Evolutionary conservation across 139 green algal species (phyloP).

Genomic region (Diplosphaera chodatii): DNA sequence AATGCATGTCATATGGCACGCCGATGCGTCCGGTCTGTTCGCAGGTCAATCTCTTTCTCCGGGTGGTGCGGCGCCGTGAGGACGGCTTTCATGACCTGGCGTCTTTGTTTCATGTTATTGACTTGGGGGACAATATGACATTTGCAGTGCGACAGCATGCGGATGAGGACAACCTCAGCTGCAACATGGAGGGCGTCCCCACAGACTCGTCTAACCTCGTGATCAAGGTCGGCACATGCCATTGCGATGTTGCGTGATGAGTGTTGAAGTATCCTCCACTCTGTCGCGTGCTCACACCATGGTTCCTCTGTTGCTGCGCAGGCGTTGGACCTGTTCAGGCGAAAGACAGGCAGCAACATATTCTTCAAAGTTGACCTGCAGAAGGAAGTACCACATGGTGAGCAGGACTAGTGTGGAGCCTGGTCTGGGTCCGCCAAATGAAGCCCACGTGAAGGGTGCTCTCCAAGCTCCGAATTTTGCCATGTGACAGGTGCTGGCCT

Average conservation of each 20-base stretch:
- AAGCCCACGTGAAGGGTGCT: too few relatives aligned
- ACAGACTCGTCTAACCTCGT: conserved; percentile 92
- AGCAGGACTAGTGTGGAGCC: not conserved
- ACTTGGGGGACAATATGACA: conserved; percentile 87
- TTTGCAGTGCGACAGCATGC: conserved; percentile 49
- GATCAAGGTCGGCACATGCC: conserved; percentile 57
- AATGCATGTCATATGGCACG: too few relatives aligned
- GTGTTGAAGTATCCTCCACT: too few relatives aligned
- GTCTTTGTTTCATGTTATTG: conserved; percentile 96
- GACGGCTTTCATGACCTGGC: conserved; percentile 98
- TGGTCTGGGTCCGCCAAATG: too few relatives aligned
- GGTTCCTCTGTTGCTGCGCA: conserved; percentile 24
- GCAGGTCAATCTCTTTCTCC: conserved; percentile 96
- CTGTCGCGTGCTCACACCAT: too few relatives aligned
- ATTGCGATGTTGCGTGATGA: not conserved
- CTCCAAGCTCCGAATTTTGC: too few relatives aligned
- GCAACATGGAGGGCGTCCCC: conserved; percentile 77
- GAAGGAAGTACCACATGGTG: conserved; percentile 89
- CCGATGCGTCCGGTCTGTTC: not conserved
- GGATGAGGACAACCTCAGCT: conserved; percentile 65
- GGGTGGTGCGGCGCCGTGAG: conserved; percentile 70
- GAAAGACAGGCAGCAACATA: conserved; percentile 62
- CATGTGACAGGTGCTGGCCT: conserved; percentile 70
- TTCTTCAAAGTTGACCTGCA: conserved; percentile 79
- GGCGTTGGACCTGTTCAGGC: conserved; percentile 79